Base-by-base conservation (phyloP, 1,284 basidiomycete species). In the Pascua sp. region DNA sequence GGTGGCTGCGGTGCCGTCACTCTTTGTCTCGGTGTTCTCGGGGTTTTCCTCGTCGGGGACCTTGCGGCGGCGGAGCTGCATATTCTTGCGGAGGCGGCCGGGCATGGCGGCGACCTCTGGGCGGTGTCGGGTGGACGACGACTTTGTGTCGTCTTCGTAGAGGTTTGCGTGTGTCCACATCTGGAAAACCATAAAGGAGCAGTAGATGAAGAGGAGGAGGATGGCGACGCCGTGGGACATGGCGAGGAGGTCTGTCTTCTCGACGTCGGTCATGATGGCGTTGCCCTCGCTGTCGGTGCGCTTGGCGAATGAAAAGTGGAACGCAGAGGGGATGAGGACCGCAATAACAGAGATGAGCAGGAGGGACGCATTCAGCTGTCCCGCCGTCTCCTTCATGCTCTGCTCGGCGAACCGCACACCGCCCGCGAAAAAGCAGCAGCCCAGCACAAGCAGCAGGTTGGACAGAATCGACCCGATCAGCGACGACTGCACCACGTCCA, bases 171-270 rank as follows among this genome's bases (percentile, higher is more conserved):
- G 91, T 0, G 90, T 89, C 73, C 85, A 90, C 11, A 95, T 84
- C 15, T 93, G 90, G 81, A 95, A 95, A 47, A 87, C 71, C 15
- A 94, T 81, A 70, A 90, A 91, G 18, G 81, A 83, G 2, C 75
- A 72, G 73, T 92, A 91, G 48, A 76, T 60, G 11, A 91, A 81
- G 13, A 94, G 81, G 3, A 94, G 80, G 51, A 95, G 84, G 55
- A 95, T 81, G 0, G 91, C 83, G 15, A 90, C 89, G 13, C 89
- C 91, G 63, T 86, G 89, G 66, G 86, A 89, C 77, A 92, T 84
- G 41, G 75, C 65, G 41, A 94, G 78, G 48, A 94, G 85, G 51
- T 86, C 76, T 0, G 55, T 53, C 0, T 67, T 67, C 60, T 83
- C 79, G 57, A 83, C 78, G 8, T 24, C 58, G 53, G n/a, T 60